Evolutionary conservation across 2,329 filamentous ascomycete genomes (phyloP), one percentile per base, ranked within the genome.

Genomic region (Emydomyces testavorans): DNA sequence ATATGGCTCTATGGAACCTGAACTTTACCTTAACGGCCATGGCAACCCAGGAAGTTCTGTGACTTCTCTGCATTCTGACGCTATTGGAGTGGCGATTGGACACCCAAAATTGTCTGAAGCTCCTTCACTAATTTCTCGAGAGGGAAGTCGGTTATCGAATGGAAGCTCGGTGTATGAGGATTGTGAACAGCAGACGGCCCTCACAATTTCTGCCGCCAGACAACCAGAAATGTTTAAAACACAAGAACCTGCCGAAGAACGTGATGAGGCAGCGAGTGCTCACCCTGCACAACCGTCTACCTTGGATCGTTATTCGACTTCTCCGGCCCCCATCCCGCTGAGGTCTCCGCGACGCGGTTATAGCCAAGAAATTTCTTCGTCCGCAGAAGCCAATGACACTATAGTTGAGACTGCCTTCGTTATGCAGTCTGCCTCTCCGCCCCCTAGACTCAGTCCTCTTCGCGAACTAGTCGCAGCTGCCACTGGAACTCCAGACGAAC

Each of bases 371-470:
- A 18, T 31, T 16, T 26, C 21, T 10, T 28, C 35, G 31, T 32
- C 31, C n/a, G 31, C 15, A 5, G 36, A 52, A 28, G 23, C 21
- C 18, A 31, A 48, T 36, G 39, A 41, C 7, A 46, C 38, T 10
- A 53, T 55, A 32, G 53, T 55, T 7, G 53, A 55, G 29, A 55
- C 53, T 6, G 48, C 53, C 1, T 55, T 55, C 35, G 48, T 55
- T 32, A 36, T 50, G n/a, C 31, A 50, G 23, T n/a, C 38, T 18
- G 35, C 35, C 16, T 50, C 43, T 31, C 43, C 31, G 6, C 43
- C 52, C 2, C 35, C 53, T 7, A 37, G 49, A 18, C 50, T 50
- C 29, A 52, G 32, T 31, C 52, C 50, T n/a, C 41, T 52, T 8
- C 44, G 46, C 10, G 51, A 55, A 36, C n/a, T 48, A 21, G 48